Conservation (phyloP, 768 basidiomycete genomes). For the Russula ochroleuca region DNA sequence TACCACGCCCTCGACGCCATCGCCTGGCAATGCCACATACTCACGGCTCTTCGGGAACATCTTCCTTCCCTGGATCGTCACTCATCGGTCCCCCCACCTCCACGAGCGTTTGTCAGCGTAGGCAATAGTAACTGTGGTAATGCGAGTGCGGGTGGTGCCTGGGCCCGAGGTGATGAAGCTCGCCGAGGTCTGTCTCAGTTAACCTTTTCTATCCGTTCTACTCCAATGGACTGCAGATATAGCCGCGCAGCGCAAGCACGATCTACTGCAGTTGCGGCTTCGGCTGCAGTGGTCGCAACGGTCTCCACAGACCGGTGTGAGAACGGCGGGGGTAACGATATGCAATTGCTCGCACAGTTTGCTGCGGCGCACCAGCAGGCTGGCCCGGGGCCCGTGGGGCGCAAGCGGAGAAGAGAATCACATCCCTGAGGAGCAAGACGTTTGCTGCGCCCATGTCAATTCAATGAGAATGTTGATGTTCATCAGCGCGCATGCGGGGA, state of each 20-base stretch:
- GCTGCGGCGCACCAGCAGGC: too few species aligned
- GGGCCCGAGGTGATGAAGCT: conserved; percentile 37
- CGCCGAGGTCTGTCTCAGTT: conserved; percentile 54
- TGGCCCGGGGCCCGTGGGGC: too few species aligned
- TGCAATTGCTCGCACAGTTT: conserved; percentile 51
- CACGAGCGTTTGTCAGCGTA: conserved; percentile 6
- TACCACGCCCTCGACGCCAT: conserved; percentile 25
- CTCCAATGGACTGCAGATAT: conserved; percentile 56
- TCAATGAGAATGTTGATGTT: too few species aligned
- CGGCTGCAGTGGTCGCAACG: conserved; percentile 8
- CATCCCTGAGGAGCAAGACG: too few species aligned
- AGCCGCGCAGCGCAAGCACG: conserved; percentile 28
- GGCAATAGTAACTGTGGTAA: neutral
- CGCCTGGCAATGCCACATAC: conserved; percentile 37
- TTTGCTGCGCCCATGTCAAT: too few species aligned
- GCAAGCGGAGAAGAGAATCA: too few species aligned
- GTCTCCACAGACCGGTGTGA: conserved; percentile 2
- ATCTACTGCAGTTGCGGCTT: too few species aligned
- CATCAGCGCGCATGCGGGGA: too few species aligned
- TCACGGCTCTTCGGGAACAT: too few species aligned
- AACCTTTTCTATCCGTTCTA: conserved; percentile 76
- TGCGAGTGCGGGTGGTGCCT: too few species aligned
- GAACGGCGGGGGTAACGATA: conserved; percentile 41
- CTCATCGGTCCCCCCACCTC: conserved; percentile 4
- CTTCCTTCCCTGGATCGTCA: conserved; percentile 31